These are phyloP conservation scores for Termitomyces titanicus DNA, from an alignment of 768 basidiomycete species.

Conservation along the genomic window DNA sequence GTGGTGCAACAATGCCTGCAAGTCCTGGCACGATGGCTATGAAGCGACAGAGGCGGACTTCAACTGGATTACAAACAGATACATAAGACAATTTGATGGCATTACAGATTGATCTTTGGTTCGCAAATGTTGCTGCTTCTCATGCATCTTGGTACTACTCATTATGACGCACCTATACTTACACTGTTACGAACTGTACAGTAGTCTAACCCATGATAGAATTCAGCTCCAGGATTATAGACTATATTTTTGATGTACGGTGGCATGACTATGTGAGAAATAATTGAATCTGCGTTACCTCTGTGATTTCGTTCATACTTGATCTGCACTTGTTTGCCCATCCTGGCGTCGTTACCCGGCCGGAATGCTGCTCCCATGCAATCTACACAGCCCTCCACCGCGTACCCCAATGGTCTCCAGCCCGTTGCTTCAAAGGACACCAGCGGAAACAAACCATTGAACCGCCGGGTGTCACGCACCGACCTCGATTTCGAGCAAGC, in stretches of 20 bases:
- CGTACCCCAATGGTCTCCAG: slow-evolving; percentile 49
- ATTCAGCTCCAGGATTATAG: slow-evolving; percentile 5
- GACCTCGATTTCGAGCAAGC: slow-evolving; percentile 84
- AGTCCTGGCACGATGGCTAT: slow-evolving; percentile 42
- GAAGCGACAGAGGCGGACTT: slow-evolving; percentile 83
- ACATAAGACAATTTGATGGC: slow-evolving; percentile 15
- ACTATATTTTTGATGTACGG: slow-evolving; percentile 10
- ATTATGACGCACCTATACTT: slow-evolving; percentile 4
- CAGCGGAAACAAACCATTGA: slow-evolving; percentile 30
- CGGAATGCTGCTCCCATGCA: slow-evolving; percentile 43
- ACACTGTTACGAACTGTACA: slow-evolving; percentile 8
- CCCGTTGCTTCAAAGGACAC: slow-evolving; percentile 55
- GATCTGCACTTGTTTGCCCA: slow-evolving; percentile 27
- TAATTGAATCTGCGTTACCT: not conserved
- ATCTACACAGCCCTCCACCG: slow-evolving; percentile 32
- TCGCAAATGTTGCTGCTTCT: slow-evolving; percentile 20
- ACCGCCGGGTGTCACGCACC: slow-evolving; percentile 62
- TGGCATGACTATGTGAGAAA: slow-evolving; percentile 14
- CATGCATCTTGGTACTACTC: slow-evolving; percentile 10
- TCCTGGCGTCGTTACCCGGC: slow-evolving; percentile 66
- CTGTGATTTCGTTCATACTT: not conserved
- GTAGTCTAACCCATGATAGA: slow-evolving; percentile 11
- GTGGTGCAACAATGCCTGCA: slow-evolving; percentile 25
- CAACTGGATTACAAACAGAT: slow-evolving; percentile 46
- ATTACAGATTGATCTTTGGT: slow-evolving; percentile 16